phyloP scores from a whole-genome alignment of 2,329 filamentous ascomycete species.

The Herpotrichia juniperi region DNA sequence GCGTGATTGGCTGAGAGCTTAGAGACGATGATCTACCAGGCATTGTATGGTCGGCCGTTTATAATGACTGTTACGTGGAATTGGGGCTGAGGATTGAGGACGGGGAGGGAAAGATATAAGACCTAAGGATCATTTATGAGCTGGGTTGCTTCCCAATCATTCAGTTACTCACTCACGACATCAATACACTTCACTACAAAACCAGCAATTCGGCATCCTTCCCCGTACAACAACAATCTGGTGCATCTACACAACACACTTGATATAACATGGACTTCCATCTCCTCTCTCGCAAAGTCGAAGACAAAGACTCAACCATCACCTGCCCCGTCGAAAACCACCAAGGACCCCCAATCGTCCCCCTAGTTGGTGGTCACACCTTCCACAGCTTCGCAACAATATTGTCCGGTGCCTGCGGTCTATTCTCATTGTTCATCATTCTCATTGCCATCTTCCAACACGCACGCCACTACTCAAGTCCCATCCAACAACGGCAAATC shows the following conservation, averaged over 20 bases:
- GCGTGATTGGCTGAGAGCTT: slow-evolving; percentile 8
- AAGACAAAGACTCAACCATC: slow-evolving; percentile 6
- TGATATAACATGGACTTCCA: background rate
- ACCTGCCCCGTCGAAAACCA: slow-evolving; percentile 22
- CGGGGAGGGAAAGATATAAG: background rate
- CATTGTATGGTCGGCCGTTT: too few species aligned
- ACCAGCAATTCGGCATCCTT: background rate
- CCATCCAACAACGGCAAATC: slow-evolving; percentile 36
- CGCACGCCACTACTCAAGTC: slow-evolving; percentile 32
- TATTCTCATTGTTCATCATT: slow-evolving; percentile 23
- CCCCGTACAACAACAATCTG: background rate
- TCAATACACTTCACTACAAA: background rate
- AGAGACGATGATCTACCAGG: too few species aligned
- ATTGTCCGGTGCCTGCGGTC: slow-evolving; percentile 24
- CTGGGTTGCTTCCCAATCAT: too few species aligned
- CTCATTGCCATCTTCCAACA: slow-evolving; percentile 23
- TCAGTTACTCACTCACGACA: background rate
- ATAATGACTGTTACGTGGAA: background rate
- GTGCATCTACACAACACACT: slow-evolving; percentile 4
- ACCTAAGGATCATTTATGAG: too few species aligned
- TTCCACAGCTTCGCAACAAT: slow-evolving; percentile 33
- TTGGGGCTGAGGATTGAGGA: background rate
- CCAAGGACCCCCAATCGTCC: slow-evolving; percentile 20
- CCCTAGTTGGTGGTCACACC: slow-evolving; percentile 27
- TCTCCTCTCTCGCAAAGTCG: slow-evolving; percentile 13